Conservation (phyloP, 2,329 filamentous ascomycete genomes). For the Helotiales sp. region DNA sequence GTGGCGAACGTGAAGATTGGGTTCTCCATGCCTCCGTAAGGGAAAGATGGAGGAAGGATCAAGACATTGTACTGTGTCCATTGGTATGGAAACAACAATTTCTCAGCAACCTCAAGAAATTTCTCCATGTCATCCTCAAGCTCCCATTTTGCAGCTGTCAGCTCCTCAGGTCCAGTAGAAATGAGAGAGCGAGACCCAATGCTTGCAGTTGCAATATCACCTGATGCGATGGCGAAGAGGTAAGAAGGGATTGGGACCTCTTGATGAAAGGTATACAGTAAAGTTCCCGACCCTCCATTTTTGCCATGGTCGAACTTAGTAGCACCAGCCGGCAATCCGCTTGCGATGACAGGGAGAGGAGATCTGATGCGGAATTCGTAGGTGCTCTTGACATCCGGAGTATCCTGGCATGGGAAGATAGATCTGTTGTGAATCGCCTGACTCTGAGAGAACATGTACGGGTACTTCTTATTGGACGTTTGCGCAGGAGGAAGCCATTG, state of each 20-base stretch:
- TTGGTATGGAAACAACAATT: conserved; percentile 78
- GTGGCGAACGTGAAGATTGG: conserved; percentile 95
- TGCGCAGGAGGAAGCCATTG: conserved; percentile 95
- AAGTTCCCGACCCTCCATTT: conserved; percentile 50
- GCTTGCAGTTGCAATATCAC: conserved; percentile 81
- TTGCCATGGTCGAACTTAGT: conserved; percentile 51
- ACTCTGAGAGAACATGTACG: conserved; percentile 98
- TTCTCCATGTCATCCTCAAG: conserved; percentile 88
- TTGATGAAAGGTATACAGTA: conserved; percentile 84
- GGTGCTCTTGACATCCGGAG: conserved; percentile 95
- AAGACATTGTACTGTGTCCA: conserved; percentile 97
- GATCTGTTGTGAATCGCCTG: conserved; percentile 95
- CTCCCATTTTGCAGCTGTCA: conserved; percentile 85
- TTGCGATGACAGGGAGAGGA: conserved; percentile 85
- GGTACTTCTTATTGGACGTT: conserved; percentile 92
- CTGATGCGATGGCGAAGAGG: conserved; percentile 86
- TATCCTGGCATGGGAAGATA: conserved; percentile 95
- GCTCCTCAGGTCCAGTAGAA: conserved; percentile 83
- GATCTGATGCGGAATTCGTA: conserved; percentile 88
- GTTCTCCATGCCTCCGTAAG: conserved; percentile 90
- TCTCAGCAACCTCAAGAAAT: conserved; percentile 85
- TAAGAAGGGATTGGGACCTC: conserved; percentile 92
- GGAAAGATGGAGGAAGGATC: conserved; percentile 85
- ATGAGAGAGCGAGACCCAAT: conserved; percentile 86
- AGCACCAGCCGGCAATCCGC: conserved; percentile 65